phyloP scores from a whole-genome alignment of 1,284 basidiomycete species.

The Takashimella tepidaria region DNA sequence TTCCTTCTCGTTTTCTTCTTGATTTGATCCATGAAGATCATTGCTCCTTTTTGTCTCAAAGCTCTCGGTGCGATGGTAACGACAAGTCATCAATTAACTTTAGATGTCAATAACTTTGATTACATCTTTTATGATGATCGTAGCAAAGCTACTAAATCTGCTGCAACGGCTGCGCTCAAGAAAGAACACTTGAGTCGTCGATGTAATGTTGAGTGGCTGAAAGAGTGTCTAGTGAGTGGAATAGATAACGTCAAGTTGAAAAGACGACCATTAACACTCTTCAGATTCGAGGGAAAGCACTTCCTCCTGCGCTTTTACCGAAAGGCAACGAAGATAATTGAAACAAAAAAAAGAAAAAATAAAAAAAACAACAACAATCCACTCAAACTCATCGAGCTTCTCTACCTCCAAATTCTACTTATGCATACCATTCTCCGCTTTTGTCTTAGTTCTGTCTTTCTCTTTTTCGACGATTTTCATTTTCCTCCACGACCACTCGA shows the following conservation, averaged over 20 bases:
- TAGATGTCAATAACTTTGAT: not conserved
- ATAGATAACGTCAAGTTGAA: too few species aligned
- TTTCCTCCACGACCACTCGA: too few species aligned
- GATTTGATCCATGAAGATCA: constrained; percentile 1
- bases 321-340: too few species aligned
- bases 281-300: not conserved
- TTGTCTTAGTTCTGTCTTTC: too few species aligned
- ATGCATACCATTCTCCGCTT: too few species aligned
- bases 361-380: too few species aligned
- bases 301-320: not conserved
- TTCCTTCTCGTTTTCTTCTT: too few species aligned
- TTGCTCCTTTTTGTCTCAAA: not conserved
- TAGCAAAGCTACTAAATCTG: not conserved
- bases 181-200: not conserved
- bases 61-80: not conserved
- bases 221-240: not conserved
- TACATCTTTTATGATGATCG: not conserved
- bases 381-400: too few species aligned
- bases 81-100: not conserved
- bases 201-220: not conserved
- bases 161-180: not conserved
- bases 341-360: too few species aligned
- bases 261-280: not conserved
- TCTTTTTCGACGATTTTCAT: too few species aligned
- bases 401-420: too few species aligned